Percentiles rank a stretch among this genome's conserved stretches.
These are phyloP conservation scores for Phytopythium kandeliae DNA, from an alignment of 352 stramenopile species.

Conservation along the genomic window DNA sequence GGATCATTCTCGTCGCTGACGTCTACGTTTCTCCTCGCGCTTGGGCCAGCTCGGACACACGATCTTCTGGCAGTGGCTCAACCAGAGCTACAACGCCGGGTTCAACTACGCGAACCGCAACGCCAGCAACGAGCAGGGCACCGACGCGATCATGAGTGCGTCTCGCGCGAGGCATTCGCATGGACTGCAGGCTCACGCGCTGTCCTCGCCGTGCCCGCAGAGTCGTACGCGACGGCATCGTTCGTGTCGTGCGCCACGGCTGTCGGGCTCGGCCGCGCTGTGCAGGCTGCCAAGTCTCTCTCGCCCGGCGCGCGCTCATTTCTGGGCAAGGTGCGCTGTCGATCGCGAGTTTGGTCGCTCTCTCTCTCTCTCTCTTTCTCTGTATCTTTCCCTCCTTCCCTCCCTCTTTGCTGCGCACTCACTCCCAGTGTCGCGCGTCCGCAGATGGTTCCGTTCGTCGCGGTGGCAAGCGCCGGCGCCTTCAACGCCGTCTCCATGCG, in stretches of 20 bases:
- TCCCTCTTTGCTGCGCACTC: no score
- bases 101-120: slow-evolving; percentile 90
- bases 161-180: not conserved
- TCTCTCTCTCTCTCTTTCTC: no score
- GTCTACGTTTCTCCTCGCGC: not conserved
- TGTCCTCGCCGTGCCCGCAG: slow-evolving; percentile 11
- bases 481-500: slow-evolving; percentile 88
- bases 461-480: slow-evolving; percentile 72
- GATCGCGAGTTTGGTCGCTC: no score
- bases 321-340: slow-evolving; percentile 62
- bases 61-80: slow-evolving; percentile 88
- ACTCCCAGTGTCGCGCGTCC: no score
- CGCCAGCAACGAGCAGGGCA: slow-evolving; percentile 75
- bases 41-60: slow-evolving; percentile 65
- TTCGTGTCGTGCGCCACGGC: slow-evolving; percentile 74
- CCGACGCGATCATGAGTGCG: slow-evolving; percentile 67
- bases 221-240: slow-evolving; percentile 75
- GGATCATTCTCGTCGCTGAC: not conserved
- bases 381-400: no score
- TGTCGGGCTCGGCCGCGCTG: slow-evolving; percentile 67
- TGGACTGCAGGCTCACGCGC: not conserved
- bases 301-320: slow-evolving; percentile 53
- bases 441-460: slow-evolving; percentile 81
- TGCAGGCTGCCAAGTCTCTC: slow-evolving; percentile 70
- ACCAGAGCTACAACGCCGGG: slow-evolving; percentile 86